A percentile compares a stretch with the other conserved stretches of the same genome.
These are phyloP conservation scores for Metroxylon sagu DNA, from an alignment of 176 grass and related monocot species.

Conservation along the genomic window DNA sequence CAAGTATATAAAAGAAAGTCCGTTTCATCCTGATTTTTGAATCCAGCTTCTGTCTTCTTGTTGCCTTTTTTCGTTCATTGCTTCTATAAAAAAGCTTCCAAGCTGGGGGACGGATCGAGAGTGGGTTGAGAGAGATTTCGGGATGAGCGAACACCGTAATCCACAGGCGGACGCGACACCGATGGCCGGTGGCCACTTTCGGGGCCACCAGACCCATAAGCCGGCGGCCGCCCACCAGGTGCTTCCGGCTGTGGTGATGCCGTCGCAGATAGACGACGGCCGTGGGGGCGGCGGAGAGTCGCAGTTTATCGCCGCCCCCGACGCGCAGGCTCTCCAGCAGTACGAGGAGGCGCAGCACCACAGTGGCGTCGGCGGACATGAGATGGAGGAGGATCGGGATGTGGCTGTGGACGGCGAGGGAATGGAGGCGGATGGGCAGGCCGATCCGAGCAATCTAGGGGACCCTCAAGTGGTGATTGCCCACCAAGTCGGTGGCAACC, in stretches of 20 bases:
- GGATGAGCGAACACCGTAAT: constrained; percentile 40
- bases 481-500: constrained; percentile 35
- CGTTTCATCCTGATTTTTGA: too few species aligned
- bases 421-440: constrained; percentile 17
- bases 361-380: constrained; percentile 9
- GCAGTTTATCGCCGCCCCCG: constrained; percentile 27
- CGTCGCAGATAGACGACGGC: constrained; percentile 10
- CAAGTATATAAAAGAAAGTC: too few species aligned
- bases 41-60: too few species aligned
- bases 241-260: neutral
- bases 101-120: too few species aligned
- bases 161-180: constrained; percentile 65
- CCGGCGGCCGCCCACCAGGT: neutral
- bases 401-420: constrained; percentile 29
- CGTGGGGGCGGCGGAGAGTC: neutral
- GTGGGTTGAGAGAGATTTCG: too few species aligned
- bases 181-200: constrained; percentile 46
- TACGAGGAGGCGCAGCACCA: constrained; percentile 11
- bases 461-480: constrained; percentile 29
- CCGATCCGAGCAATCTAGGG: constrained; percentile 21
- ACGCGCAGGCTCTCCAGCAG: constrained; percentile 44
- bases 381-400: constrained; percentile 55
- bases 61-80: too few species aligned
- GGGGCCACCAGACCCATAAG: neutral
- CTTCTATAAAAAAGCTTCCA: too few species aligned